These are phyloP conservation scores for Artomyces pyxidatus DNA, from an alignment of 768 basidiomycete genomes.

Conservation along the genomic window DNA sequence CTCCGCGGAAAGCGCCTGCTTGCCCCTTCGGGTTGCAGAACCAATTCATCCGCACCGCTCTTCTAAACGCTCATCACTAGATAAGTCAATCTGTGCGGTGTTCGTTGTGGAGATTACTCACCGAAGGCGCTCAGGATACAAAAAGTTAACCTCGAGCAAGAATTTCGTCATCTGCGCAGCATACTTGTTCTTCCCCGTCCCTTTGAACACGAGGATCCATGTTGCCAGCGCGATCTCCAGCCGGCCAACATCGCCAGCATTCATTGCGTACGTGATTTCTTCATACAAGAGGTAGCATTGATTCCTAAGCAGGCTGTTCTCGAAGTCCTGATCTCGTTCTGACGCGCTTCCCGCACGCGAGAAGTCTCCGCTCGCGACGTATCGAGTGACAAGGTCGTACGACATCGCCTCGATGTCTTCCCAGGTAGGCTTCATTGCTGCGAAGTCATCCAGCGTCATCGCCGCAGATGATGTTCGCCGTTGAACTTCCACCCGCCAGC, in stretches of 20 bases:
- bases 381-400: conserved; percentile 14
- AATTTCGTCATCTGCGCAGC: neutral
- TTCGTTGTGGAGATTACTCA: neutral
- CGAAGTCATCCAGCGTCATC: conserved; percentile 23
- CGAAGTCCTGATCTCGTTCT: conserved; percentile 24
- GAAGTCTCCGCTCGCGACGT: conserved; percentile 14
- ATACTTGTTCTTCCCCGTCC: neutral
- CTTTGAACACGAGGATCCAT: neutral
- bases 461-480: neutral
- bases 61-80: neutral
- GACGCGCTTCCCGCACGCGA: neutral
- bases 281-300: conserved; percentile 30
- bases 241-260: neutral
- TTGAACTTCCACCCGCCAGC: conserved; percentile 23
- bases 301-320: conserved; percentile 27
- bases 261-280: conserved; percentile 27
- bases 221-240: neutral
- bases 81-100: too few species aligned
- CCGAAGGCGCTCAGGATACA: neutral
- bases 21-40: neutral
- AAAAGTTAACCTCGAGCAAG: neutral
- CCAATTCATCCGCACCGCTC: neutral
- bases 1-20: neutral
- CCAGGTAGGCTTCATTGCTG: conserved; percentile 22
- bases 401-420: conserved; percentile 22